Base-by-base conservation (phyloP, 2,329 filamentous ascomycete genomes). In the Fusarium kyushuense region DNA sequence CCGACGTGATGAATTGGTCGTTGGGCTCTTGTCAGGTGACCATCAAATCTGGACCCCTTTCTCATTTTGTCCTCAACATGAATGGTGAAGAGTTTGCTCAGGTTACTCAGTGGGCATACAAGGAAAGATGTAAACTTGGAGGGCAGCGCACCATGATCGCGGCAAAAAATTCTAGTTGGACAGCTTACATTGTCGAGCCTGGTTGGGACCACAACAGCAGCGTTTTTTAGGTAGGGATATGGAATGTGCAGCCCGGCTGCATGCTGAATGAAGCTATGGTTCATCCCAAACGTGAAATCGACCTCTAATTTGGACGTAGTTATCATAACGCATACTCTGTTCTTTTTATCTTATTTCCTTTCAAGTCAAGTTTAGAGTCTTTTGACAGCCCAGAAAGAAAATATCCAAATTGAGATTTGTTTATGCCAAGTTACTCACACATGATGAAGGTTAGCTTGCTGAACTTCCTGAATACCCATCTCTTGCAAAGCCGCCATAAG, bases 151-250 rank as follows among this genome's bases (percentile, higher is more conserved):
- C 32, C 16, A 53, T 42, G 42, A 40, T 41, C 2, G 42, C 3
- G 2, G 46, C 65, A 13, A 32, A 32, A 17, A 68, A 61, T 9
- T 21, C 38, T 6, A 69, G 41, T 10, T 61, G 60, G 59, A 45
- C 8, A 17, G n/a, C 30, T 5, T 69, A 33, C 11, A n/a, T 68
- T 4, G 57, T 17, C 4, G 65, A 67, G 10, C n/a, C 33, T 12
- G 41, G 16, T 3, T 67, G 54, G 21, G 36, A 56, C 19, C 11
- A 19, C 2, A 6, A 21, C 3, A 6, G n/a, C 12, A 3, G 14
- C 16, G 29, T 55, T 60, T 51, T 35, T 16, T 49, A 49, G 32
- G 16, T 13, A 13, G 29, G 10, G 11, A 8, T 29, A 29, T 27
- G 3, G 21, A 42, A 25, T 23, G 14, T 12, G 4, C 13, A 5